Percentiles rank a stretch among this genome's conserved stretches.
Conservation (phyloP, 2,329 filamentous ascomycete species). For the Penicillium capsulatum region DNA sequence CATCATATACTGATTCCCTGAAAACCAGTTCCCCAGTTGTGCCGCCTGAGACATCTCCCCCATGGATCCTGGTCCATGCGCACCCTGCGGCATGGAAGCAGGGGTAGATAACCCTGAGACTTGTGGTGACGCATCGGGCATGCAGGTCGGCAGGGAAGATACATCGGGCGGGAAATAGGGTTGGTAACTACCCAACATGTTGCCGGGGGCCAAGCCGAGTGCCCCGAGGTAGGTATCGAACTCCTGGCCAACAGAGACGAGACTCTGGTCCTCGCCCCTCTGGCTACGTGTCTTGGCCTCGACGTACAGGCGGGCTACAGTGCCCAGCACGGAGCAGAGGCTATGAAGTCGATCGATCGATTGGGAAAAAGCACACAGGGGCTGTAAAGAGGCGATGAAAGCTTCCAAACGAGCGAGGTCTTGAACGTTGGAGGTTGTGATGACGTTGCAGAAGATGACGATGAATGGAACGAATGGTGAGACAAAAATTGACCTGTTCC, state of each 20-base stretch:
- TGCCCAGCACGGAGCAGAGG: conserved; percentile 60
- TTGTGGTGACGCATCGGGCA: conserved; percentile 2
- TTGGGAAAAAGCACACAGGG: conserved; percentile 52
- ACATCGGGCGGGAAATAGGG: conserved; percentile 10
- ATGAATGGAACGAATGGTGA: conserved; percentile 50
- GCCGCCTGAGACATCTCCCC: conserved; percentile 31
- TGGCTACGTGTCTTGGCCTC: conserved; percentile 57
- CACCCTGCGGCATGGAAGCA: conserved; percentile 7
- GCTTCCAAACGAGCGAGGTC: conserved; percentile 55
- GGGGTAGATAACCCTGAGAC: conserved; percentile 6
- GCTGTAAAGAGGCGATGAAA: conserved; percentile 55
- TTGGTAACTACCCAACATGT: conserved; percentile 1
- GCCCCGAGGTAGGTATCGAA: conserved; percentile 64
- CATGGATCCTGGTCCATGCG: conserved; percentile 12
- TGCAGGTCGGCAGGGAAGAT: conserved; percentile 2
- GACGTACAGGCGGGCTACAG: conserved; percentile 59
- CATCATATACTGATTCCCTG: conserved; percentile 62
- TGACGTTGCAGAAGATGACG: conserved; percentile 47
- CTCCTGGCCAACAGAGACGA: conserved; percentile 53
- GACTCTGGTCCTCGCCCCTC: conserved; percentile 46
- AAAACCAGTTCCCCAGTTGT: conserved; percentile 63
- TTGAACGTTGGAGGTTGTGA: conserved; percentile 49
- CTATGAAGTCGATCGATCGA: conserved; percentile 58
- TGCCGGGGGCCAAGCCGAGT: conserved; percentile 54
- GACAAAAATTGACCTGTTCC: conserved; percentile 37